Conservation (phyloP, 2,329 filamentous ascomycete species). For the Aotearoamyces nothofagi region DNA sequence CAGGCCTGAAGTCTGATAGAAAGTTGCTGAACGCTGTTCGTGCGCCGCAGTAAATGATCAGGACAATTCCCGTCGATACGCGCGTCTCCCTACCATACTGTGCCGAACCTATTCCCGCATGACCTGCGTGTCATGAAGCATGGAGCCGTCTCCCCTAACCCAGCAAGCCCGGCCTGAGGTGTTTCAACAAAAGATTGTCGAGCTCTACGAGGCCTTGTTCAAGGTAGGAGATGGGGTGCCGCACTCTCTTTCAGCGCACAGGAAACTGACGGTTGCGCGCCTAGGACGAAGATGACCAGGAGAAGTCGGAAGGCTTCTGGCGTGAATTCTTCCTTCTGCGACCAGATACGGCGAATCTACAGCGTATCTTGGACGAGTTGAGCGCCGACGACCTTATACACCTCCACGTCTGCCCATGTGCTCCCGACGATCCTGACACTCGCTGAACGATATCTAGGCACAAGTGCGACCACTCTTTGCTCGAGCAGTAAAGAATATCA, state of each 20-base stretch:
- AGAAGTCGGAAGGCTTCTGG: constrained; percentile 87
- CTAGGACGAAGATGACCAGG: constrained; percentile 48
- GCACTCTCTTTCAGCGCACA: too few relatives aligned
- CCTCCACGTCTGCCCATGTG: constrained; percentile 58
- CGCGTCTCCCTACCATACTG: too few relatives aligned
- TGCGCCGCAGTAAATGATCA: too few relatives aligned
- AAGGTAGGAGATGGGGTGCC: constrained; percentile 31
- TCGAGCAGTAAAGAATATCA: constrained; percentile 55
- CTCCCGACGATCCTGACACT: background rate
- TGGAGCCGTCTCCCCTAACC: constrained; percentile 87
- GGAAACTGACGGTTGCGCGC: constrained; percentile 4
- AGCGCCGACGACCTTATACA: constrained; percentile 62
- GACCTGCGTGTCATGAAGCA: too few relatives aligned
- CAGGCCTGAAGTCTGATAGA: too few relatives aligned
- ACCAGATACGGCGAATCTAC: constrained; percentile 58
- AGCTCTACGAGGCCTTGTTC: constrained; percentile 78
- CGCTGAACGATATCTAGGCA: constrained; percentile 8
- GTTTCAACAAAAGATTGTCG: constrained; percentile 88
- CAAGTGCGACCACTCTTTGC: constrained; percentile 49
- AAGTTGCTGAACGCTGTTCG: too few relatives aligned
- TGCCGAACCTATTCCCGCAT: too few relatives aligned
- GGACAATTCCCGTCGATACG: too few relatives aligned
- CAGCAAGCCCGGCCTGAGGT: constrained; percentile 80
- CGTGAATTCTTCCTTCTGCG: constrained; percentile 84
- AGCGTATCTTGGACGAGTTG: constrained; percentile 52